Conservation (phyloP, 2,329 filamentous ascomycete genomes). For the Hypoxylon sp. region DNA sequence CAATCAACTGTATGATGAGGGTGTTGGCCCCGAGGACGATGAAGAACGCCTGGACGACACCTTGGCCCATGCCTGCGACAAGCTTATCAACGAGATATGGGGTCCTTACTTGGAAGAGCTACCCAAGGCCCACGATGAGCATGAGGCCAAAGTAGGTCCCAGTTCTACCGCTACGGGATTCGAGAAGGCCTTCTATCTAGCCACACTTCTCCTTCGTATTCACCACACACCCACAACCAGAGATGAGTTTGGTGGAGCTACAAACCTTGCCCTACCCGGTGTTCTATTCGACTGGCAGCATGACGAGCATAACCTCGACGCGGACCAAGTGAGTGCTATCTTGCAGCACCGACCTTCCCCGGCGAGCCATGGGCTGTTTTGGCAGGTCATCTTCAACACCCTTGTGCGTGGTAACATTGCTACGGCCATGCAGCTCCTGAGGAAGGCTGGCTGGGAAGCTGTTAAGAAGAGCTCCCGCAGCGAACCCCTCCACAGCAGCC, state of each 20-base stretch:
- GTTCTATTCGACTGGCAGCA: constrained; percentile 86
- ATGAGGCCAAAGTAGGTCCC: constrained; percentile 70
- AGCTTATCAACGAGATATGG: constrained; percentile 63
- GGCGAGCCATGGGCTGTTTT: constrained; percentile 79
- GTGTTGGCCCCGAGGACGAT: constrained; percentile 64
- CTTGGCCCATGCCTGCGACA: constrained; percentile 60
- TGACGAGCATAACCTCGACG: constrained; percentile 75
- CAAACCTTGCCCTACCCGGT: constrained; percentile 69
- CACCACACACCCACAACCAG: constrained; percentile 68
- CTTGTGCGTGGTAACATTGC: constrained; percentile 78
- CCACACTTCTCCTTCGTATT: constrained; percentile 77
- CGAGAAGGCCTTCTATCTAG: constrained; percentile 80
- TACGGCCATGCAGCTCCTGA: constrained; percentile 72
- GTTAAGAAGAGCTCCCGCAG: constrained; percentile 73
- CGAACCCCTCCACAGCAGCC: constrained; percentile 74
- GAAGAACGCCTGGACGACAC: constrained; percentile 63
- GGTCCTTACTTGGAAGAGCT: constrained; percentile 59
- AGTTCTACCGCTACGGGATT: constrained; percentile 68
- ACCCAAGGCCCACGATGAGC: constrained; percentile 59
- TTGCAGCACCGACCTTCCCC: constrained; percentile 72
- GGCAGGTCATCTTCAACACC: constrained; percentile 80
- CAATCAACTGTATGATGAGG: constrained; percentile 68
- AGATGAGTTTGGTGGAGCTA: constrained; percentile 49
- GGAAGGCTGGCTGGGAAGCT: constrained; percentile 78
- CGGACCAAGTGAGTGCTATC: constrained; percentile 70